Evolutionary conservation across 768 basidiomycete species (phyloP).

Genomic region (Agrocybe praecox): DNA sequence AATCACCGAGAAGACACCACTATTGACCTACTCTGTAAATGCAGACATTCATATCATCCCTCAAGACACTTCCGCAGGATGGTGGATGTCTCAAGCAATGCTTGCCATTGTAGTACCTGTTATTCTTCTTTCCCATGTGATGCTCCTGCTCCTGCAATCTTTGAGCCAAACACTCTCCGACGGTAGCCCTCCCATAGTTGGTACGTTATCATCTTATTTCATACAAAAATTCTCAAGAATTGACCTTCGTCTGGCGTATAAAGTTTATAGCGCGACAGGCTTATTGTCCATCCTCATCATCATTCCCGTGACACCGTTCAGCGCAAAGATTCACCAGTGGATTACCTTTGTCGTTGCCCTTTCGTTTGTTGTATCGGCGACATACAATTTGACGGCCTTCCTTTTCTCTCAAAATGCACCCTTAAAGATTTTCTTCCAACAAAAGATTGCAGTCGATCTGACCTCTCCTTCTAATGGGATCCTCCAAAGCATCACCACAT

Average conservation of each 20-base stretch:
- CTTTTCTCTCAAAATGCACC: conserved; percentile 67
- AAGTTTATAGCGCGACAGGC: not conserved
- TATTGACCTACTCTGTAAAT: not conserved
- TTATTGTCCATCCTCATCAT: not conserved
- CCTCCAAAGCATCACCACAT: not conserved
- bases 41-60: not conserved
- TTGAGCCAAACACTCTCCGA: conserved; percentile 63
- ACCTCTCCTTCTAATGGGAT: not conserved
- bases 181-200: conserved; percentile 50
- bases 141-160: conserved; percentile 45
- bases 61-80: conserved; percentile 28
- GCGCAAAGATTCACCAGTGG: not conserved
- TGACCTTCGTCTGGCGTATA: not conserved
- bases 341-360: conserved; percentile 37
- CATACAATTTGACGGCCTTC: conserved; percentile 48
- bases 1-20: not conserved
- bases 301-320: conserved; percentile 36
- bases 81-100: conserved; percentile 64
- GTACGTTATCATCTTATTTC: conserved; percentile 34
- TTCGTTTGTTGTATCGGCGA: conserved; percentile 44
- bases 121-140: conserved; percentile 54
- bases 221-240: no score
- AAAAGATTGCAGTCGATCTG: conserved; percentile 49
- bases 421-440: conserved; percentile 73
- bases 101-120: conserved; percentile 55